Evolutionary conservation across 352 stramenopile genomes (phyloP).

Genomic region (Thalassiosira exigua): DNA sequence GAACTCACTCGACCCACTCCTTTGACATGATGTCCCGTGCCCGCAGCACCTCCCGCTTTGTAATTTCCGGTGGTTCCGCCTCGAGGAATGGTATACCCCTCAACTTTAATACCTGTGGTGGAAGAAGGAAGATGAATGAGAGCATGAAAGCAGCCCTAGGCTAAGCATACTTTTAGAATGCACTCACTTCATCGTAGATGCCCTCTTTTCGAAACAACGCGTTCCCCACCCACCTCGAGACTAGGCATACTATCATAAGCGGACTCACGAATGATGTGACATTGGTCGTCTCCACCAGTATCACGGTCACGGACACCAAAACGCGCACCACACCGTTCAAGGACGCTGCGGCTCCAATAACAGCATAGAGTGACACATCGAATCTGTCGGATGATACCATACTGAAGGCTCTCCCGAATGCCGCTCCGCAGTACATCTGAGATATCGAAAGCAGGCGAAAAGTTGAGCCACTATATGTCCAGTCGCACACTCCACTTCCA

Average conservation of each 20-base stretch:
- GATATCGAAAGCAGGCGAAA: too few species aligned
- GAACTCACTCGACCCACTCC: too few species aligned
- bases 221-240: conserved; percentile 90
- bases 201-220: conserved; percentile 86
- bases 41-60: conserved; percentile 41
- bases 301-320: conserved; percentile 95
- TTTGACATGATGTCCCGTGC: conserved; percentile 29
- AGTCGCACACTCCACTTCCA: too few species aligned
- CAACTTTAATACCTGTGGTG: conserved; percentile 89
- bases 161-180: too few species aligned
- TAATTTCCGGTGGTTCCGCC: conserved; percentile 86
- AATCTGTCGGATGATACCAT: neutral
- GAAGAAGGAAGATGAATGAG: too few species aligned
- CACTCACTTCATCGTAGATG: conserved; percentile 92
- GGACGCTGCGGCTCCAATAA: conserved; percentile 91
- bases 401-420: conserved; percentile 37
- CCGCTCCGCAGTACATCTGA: conserved; percentile 44
- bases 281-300: conserved; percentile 93
- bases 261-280: conserved; percentile 93
- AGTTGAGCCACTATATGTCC: too few species aligned
- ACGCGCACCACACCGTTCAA: conserved; percentile 93
- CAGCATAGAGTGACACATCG: conserved; percentile 77
- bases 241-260: conserved; percentile 93
- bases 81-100: conserved; percentile 89
- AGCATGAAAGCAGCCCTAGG: too few species aligned